phyloP scores from a whole-genome alignment of 768 basidiomycete genomes.

The Amanita molliuscula region DNA sequence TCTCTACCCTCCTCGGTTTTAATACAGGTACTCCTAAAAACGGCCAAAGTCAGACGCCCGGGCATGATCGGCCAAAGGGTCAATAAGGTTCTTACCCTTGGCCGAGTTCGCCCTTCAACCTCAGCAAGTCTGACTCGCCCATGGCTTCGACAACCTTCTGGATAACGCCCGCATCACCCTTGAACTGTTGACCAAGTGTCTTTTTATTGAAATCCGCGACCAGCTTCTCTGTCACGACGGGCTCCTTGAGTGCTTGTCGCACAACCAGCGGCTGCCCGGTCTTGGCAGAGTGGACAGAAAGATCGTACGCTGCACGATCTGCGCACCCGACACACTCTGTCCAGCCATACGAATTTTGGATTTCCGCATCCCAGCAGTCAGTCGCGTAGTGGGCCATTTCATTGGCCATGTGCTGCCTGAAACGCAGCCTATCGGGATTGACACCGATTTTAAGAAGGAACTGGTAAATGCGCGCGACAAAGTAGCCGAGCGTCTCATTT shows the following conservation, averaged over 20 bases:
- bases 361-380: slow-evolving; percentile 99
- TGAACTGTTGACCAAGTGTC: slow-evolving; percentile 79
- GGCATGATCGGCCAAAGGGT: slow-evolving; percentile 1
- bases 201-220: slow-evolving; percentile 83
- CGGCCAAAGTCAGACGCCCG: background rate
- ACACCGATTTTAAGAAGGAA: slow-evolving; percentile 91
- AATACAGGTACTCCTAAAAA: slow-evolving; percentile 37
- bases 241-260: slow-evolving; percentile 76
- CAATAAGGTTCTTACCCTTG: slow-evolving; percentile 46
- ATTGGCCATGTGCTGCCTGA: slow-evolving; percentile 97
- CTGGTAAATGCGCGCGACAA: slow-evolving; percentile 83
- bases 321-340: slow-evolving; percentile 99
- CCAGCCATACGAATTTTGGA: slow-evolving; percentile 85
- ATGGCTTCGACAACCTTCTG: slow-evolving; percentile 56
- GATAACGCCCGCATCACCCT: slow-evolving; percentile 63
- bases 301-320: slow-evolving; percentile 94
- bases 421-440: slow-evolving; percentile 71
- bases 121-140: slow-evolving; percentile 52
- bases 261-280: slow-evolving; percentile 85
- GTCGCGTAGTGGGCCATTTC: slow-evolving; percentile 99
- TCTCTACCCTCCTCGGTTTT: slow-evolving; percentile 49
- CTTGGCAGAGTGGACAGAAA: slow-evolving; percentile 77
- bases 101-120: slow-evolving; percentile 60
- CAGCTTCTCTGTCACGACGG: slow-evolving; percentile 71
- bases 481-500: slow-evolving; percentile 97